A percentile compares a stretch with the other conserved stretches of the same genome.
These are phyloP conservation scores for Saturnispora silvae DNA, from an alignment of 805 yeast species.

Conservation along the genomic window DNA sequence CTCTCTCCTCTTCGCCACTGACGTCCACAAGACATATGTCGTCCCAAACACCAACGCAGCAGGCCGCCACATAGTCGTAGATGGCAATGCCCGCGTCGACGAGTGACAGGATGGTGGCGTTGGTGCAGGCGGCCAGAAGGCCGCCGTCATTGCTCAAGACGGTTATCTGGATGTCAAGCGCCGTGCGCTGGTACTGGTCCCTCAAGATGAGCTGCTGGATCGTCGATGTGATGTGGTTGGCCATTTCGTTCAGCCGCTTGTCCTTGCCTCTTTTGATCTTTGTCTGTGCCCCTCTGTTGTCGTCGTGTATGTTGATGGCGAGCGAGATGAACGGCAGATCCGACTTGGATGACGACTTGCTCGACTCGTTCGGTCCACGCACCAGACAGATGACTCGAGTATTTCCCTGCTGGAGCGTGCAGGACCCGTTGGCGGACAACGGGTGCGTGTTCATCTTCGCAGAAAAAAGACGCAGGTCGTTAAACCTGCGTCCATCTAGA, in stretches of 20 bases:
- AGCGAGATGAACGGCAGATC: constrained; percentile 56
- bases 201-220: constrained; percentile 65
- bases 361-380: constrained; percentile 84
- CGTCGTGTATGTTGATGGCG: constrained; percentile 27
- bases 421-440: constrained; percentile 80
- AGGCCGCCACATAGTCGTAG: constrained; percentile 80
- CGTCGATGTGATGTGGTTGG: constrained; percentile 56
- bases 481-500: constrained; percentile 90
- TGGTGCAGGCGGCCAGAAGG: constrained; percentile 63
- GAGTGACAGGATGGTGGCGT: constrained; percentile 80
- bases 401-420: constrained; percentile 86
- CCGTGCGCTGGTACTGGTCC: constrained; percentile 72
- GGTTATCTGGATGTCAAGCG: constrained; percentile 63
- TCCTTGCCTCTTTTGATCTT: constrained; percentile 43
- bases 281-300: constrained; percentile 1
- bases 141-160: constrained; percentile 91
- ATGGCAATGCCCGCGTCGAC: constrained; percentile 93
- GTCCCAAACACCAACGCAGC: constrained; percentile 72
- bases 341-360: constrained; percentile 33
- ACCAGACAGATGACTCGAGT: constrained; percentile 80
- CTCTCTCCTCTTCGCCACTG: constrained; percentile 72
- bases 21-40: constrained; percentile 70
- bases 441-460: constrained; percentile 85
- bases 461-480: constrained; percentile 74
- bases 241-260: constrained; percentile 56